Evolutionary conservation across 2,329 filamentous ascomycete genomes (phyloP).

Genomic region (Hymenoscyphus fraxineus): DNA sequence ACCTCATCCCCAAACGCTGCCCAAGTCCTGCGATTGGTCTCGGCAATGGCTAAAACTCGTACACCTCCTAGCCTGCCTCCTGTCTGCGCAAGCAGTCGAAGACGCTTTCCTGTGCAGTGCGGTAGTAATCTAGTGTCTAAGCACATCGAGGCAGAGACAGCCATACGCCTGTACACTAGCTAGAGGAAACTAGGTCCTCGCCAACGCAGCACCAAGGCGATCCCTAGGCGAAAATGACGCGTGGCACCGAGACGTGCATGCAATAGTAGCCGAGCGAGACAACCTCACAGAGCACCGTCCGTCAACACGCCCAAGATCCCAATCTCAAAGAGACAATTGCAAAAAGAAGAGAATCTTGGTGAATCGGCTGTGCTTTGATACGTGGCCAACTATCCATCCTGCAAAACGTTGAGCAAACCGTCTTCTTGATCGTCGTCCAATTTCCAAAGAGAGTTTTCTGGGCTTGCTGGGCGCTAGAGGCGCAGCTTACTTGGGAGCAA

Average conservation of each 20-base stretch:
- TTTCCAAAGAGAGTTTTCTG: no score
- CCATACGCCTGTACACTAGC: no score
- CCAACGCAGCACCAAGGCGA: background rate
- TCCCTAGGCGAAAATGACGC: background rate
- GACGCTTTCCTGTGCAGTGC: background rate
- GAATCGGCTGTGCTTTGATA: no score
- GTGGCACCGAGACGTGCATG: constrained; percentile 2
- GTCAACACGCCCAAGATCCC: background rate
- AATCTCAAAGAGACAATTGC: no score
- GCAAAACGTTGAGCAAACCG: no score
- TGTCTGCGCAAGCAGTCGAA: background rate
- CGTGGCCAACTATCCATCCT: no score
- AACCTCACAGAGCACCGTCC: background rate
- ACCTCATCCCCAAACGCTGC: background rate
- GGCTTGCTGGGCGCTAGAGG: no score
- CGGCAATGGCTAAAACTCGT: background rate
- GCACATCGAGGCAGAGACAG: background rate
- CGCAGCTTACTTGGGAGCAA: no score
- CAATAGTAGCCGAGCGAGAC: background rate
- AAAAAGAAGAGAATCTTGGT: no score
- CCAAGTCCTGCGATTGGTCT: background rate
- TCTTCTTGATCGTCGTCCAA: no score
- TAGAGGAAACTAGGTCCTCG: background rate
- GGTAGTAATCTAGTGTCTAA: background rate
- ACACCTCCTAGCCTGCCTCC: background rate